These are phyloP conservation scores for Xerocomus spinulosus DNA, from an alignment of 768 basidiomycete genomes.

Conservation along the genomic window DNA sequence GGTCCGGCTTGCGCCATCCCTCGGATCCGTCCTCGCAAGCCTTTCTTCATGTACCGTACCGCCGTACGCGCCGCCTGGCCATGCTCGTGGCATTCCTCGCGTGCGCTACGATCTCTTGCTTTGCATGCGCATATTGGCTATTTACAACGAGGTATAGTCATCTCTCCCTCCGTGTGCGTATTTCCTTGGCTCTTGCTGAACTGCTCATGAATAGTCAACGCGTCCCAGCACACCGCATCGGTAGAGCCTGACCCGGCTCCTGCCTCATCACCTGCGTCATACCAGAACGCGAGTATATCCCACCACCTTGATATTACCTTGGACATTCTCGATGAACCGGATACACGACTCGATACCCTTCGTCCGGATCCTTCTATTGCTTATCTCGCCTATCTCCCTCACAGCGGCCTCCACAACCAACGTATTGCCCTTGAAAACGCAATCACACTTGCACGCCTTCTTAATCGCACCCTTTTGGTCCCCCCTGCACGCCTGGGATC, in stretches of 20 bases:
- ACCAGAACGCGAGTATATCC: background rate
- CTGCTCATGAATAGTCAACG: constrained; percentile 12
- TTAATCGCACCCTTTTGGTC: constrained; percentile 74
- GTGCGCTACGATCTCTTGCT: constrained; percentile 47
- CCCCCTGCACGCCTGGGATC: constrained; percentile 69
- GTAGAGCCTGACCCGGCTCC: constrained; percentile 1
- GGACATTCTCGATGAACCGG: constrained; percentile 30
- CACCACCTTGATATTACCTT: constrained; percentile 13
- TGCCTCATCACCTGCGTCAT: background rate
- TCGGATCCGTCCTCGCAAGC: constrained; percentile 4
- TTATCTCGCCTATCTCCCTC: constrained; percentile 74
- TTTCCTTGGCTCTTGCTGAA: constrained; percentile 18
- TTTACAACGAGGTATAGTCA: constrained; percentile 56
- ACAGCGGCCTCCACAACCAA: constrained; percentile 84
- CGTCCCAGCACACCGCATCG: constrained; percentile 11
- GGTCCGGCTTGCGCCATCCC: constrained; percentile 19
- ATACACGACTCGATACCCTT: constrained; percentile 5
- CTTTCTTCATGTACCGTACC: constrained; percentile 15
- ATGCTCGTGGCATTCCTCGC: constrained; percentile 44
- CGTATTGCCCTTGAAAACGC: constrained; percentile 85
- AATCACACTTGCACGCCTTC: constrained; percentile 59
- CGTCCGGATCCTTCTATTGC: constrained; percentile 29
- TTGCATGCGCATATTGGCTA: constrained; percentile 60
- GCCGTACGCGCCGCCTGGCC: constrained; percentile 35
- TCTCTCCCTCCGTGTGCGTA: constrained; percentile 15